Conservation (phyloP, 768 basidiomycete species). For the Suillus ampliporus region DNA sequence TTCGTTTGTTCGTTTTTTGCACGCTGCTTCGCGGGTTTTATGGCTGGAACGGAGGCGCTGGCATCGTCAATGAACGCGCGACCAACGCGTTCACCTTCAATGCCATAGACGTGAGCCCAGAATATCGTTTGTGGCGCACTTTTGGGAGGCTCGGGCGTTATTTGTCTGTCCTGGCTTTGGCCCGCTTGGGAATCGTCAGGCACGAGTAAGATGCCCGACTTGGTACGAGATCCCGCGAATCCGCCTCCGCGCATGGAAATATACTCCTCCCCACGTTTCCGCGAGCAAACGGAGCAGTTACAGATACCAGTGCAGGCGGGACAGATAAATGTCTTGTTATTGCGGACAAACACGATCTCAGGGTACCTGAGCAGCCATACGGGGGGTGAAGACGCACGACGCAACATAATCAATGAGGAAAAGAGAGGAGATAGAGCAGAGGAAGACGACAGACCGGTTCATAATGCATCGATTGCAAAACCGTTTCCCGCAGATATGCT, state of each 20-base stretch:
- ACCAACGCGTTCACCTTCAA: slow-evolving; percentile 35
- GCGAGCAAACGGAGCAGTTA: slow-evolving; percentile 53
- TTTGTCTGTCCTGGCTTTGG: background rate
- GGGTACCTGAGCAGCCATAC: slow-evolving; percentile 40
- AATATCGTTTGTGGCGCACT: slow-evolving; percentile 20
- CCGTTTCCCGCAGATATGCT: slow-evolving; percentile 34
- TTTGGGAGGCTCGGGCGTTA: slow-evolving; percentile 12
- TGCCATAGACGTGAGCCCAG: slow-evolving; percentile 41
- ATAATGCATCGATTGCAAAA: slow-evolving; percentile 43
- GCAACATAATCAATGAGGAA: slow-evolving; percentile 14
- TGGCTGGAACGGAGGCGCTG: background rate
- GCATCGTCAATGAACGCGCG: slow-evolving; percentile 23
- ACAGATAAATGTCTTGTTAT: slow-evolving; percentile 43
- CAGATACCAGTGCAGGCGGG: slow-evolving; percentile 52
- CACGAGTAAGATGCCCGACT: slow-evolving; percentile 29
- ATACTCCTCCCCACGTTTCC: slow-evolving; percentile 53
- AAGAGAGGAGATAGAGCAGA: background rate
- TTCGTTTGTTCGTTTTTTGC: background rate
- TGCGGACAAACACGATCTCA: slow-evolving; percentile 41
- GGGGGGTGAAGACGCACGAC: background rate
- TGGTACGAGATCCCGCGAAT: slow-evolving; percentile 27
- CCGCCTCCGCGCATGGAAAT: slow-evolving; percentile 37
- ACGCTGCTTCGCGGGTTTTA: background rate
- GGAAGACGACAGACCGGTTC: slow-evolving; percentile 32
- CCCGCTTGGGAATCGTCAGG: slow-evolving; percentile 18